Evolutionary conservation across 179 eudicot species (phyloP).

Genomic region (Spinacia oleracea): DNA sequence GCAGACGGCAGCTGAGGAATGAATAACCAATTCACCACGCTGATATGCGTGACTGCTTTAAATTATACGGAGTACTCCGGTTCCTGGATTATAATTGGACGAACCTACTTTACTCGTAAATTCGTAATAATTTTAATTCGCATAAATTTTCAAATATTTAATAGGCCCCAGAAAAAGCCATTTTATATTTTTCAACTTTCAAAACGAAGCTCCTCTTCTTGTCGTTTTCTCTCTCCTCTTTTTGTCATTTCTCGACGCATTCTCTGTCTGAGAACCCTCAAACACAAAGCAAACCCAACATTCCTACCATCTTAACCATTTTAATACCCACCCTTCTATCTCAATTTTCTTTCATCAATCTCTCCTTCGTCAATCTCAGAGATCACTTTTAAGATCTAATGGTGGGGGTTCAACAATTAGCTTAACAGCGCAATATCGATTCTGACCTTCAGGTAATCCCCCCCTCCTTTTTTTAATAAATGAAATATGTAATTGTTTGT

Average conservation of each 20-base stretch:
- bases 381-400: neutral
- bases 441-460: slow-evolving; percentile 12
- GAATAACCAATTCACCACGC: no score
- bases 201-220: neutral
- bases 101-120: no score
- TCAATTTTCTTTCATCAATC: neutral
- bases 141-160: no score
- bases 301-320: neutral
- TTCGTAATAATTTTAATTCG: no score
- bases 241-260: slow-evolving; percentile 11
- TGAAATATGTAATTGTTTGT: neutral
- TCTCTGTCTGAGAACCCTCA: slow-evolving; percentile 16
- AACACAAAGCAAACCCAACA: slow-evolving; percentile 1
- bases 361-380: neutral
- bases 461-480: neutral
- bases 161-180: no score
- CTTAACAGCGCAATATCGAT: neutral
- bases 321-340: no score
- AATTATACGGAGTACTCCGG: no score
- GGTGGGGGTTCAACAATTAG: neutral
- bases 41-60: neutral
- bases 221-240: neutral
- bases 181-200: slow-evolving; percentile 10
- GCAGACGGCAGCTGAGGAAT: neutral
- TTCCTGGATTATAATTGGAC: no score